A percentile compares a stretch with the other conserved stretches of the same genome.
Evolutionary conservation across 805 yeast genomes (phyloP).

Genomic region (Myxozyma kluyveri): DNA sequence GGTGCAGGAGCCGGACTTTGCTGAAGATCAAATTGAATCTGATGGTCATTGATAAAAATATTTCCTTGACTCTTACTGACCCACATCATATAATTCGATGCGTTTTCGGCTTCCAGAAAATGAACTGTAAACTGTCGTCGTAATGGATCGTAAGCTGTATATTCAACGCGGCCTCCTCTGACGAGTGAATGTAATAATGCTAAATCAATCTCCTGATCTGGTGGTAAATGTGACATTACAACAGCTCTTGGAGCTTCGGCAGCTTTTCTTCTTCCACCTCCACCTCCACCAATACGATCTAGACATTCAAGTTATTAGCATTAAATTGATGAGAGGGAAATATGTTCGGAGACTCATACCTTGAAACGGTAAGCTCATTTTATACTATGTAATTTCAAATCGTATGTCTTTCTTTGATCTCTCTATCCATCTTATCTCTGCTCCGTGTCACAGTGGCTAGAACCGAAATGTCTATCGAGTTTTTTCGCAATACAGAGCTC

Average conservation of each 20-base stretch:
- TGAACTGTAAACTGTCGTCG: conserved; percentile 19
- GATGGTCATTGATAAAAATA: conserved; percentile 19
- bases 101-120: conserved; percentile 17
- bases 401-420: too few species aligned
- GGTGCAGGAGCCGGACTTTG: conserved; percentile 21
- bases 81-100: conserved; percentile 17
- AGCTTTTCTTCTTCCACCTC: neutral
- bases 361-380: too few species aligned
- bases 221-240: conserved; percentile 24
- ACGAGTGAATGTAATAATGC: conserved; percentile 24
- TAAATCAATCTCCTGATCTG: conserved; percentile 23
- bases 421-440: too few species aligned
- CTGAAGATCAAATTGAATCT: conserved; percentile 12
- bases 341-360: too few species aligned
- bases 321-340: too few species aligned
- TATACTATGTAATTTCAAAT: too few species aligned
- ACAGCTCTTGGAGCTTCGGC: conserved; percentile 13
- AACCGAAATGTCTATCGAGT: too few species aligned
- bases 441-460: too few species aligned
- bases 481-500: too few species aligned
- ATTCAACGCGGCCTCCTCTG: conserved; percentile 26
- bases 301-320: too few species aligned
- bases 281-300: too few species aligned
- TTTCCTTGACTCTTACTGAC: conserved; percentile 8
- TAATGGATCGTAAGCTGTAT: conserved; percentile 21